phyloP scores from a whole-genome alignment of 2,329 filamentous ascomycete species.

The Emmonsiellopsis sp. region DNA sequence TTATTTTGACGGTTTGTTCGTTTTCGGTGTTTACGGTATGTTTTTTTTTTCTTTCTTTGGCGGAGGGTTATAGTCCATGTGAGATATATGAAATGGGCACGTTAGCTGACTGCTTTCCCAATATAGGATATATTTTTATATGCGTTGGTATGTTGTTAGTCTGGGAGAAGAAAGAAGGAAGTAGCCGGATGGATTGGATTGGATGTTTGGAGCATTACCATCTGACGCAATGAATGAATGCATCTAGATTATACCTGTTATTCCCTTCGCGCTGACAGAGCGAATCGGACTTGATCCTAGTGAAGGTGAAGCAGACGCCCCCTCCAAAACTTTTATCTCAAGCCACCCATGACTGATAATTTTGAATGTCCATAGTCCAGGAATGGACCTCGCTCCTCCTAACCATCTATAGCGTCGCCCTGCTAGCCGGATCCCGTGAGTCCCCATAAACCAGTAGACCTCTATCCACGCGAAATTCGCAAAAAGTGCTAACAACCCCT shows the following conservation, averaged over 20 bases:
- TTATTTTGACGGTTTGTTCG: constrained; percentile 3
- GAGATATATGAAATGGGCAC: background rate
- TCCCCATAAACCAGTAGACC: constrained; percentile 7
- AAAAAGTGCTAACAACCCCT: background rate
- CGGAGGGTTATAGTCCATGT: no score
- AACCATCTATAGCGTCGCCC: constrained; percentile 59
- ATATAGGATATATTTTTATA: constrained; percentile 5
- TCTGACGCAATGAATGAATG: background rate
- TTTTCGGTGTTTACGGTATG: constrained; percentile 5
- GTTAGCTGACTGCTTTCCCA: background rate
- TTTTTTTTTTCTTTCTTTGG: background rate
- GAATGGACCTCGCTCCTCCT: constrained; percentile 65
- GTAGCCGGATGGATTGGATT: no score
- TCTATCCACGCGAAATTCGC: background rate
- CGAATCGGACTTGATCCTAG: constrained; percentile 1
- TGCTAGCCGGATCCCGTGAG: constrained; percentile 50
- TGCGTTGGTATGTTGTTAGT: constrained; percentile 1
- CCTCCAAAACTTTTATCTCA: background rate
- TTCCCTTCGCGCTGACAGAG: constrained; percentile 3
- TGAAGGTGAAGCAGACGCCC: background rate
- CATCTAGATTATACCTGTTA: constrained; percentile 4
- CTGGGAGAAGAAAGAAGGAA: no score
- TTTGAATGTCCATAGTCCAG: constrained; percentile 40
- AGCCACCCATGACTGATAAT: constrained; percentile 8
- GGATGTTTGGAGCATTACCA: no score